Base-by-base conservation (phyloP, 306 rosid genomes). In the Vigna nakashimae region DNA sequence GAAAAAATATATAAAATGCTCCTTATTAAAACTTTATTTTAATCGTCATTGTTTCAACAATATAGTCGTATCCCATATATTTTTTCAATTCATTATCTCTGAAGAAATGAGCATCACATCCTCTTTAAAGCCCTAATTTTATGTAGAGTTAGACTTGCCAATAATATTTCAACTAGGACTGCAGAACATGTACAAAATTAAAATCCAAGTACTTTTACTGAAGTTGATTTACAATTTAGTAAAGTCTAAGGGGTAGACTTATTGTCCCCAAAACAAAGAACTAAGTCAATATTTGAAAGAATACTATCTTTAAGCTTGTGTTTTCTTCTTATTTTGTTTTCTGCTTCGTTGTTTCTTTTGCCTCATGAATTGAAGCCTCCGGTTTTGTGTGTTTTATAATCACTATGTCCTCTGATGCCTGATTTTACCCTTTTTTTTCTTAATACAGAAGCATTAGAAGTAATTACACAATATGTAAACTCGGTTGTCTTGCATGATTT, bases 331-430 rank as follows among this genome's bases (percentile, higher is more conserved):
- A 58, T 52, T 40, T 68, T 81, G 9, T 40, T 50, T 58, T 75
- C 36, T 26, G 49, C 64, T 30, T 42, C 40, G 2, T 3, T 69
- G 14, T 70, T 43, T 60, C 67, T 62, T 70, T 51, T 53, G 57
- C 40, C 42, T 69, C 70, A 36, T 43, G 53, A 49, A 42, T 28
- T 71, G 20, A 53, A 77, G 55, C 73, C 32, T 71, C 48, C 36
- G 26, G 36, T 68, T 59, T 48, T 82, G 50, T 78, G 62, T 77
- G 20, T 78, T 28, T 55, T 57, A 34, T 64, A 38, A 60, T 70
- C 34, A 60, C 59, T 9, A 12, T 11, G 76, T 64, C 48, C 36
- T 56, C 57, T 75, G 71, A 75, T 75, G 49, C 67, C 53, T 57
- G 34, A 43, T 32, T 20, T 75, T 80, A 46, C 12, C 38, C 48